Evolutionary conservation across 345 rosid species (phyloP).

Genomic region (Aquilaria yunnanensis): DNA sequence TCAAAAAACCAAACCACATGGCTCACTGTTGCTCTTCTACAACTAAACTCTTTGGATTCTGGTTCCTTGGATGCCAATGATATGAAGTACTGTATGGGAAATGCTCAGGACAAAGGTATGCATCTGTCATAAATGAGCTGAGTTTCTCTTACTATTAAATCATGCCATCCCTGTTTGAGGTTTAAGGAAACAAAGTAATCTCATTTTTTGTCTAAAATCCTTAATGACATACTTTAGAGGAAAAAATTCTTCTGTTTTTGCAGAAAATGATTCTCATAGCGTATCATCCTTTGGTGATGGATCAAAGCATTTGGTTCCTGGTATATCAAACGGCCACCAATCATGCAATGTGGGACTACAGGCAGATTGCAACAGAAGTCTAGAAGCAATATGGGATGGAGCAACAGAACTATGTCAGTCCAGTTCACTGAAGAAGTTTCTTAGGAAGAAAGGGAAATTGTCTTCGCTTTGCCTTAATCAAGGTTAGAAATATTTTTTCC

Average conservation of each 20-base stretch:
- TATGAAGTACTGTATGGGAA: constrained; percentile 37
- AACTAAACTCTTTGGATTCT: constrained; percentile 59
- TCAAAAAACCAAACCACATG: constrained; percentile 92
- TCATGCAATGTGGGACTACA: constrained; percentile 23
- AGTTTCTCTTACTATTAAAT: background rate
- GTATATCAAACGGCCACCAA: constrained; percentile 39
- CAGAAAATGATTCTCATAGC: constrained; percentile 46
- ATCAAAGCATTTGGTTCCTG: constrained; percentile 28
- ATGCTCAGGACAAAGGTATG: constrained; percentile 45
- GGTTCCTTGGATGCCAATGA: constrained; percentile 37
- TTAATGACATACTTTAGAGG: too few relatives aligned
- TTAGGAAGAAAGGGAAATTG: constrained; percentile 69
- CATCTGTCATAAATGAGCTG: background rate
- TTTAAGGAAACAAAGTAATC: background rate
- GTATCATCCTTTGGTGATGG: constrained; percentile 44
- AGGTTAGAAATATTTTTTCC: constrained; percentile 28
- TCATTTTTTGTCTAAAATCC: background rate
- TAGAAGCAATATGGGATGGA: constrained; percentile 68
- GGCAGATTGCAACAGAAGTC: constrained; percentile 39
- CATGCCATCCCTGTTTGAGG: background rate
- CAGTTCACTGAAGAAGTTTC: constrained; percentile 63
- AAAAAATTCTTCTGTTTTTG: constrained; percentile 14
- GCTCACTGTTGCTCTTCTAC: constrained; percentile 94
- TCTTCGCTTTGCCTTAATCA: constrained; percentile 60
- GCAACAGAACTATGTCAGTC: constrained; percentile 62